Percentiles rank a stretch among this genome's conserved stretches.
Evolutionary conservation across 768 basidiomycete genomes (phyloP).

Genomic region (Galerina sulciceps): DNA sequence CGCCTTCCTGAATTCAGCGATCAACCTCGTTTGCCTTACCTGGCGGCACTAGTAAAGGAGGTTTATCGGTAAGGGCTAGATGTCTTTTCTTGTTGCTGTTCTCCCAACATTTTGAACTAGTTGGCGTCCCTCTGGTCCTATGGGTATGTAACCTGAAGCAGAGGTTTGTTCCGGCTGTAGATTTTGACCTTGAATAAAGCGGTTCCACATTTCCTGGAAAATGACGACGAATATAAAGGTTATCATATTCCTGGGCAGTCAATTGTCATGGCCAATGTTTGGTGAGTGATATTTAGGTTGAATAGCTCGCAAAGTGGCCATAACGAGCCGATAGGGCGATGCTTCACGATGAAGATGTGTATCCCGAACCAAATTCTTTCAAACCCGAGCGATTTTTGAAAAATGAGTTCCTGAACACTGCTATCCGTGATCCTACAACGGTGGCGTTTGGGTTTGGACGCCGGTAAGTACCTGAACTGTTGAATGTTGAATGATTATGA

Average conservation of each 20-base stretch:
- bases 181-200: constrained; percentile 18
- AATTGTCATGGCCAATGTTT: constrained; percentile 36
- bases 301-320: background rate
- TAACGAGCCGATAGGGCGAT: constrained; percentile 28
- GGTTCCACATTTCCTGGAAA: constrained; percentile 35
- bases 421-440: constrained; percentile 37
- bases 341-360: constrained; percentile 30
- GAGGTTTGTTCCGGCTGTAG: background rate
- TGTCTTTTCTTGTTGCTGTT: background rate
- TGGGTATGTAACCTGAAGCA: constrained; percentile 22
- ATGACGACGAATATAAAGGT: constrained; percentile 50
- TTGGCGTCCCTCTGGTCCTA: constrained; percentile 32
- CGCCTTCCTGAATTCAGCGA: constrained; percentile 45
- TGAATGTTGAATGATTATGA: background rate
- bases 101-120: constrained; percentile 6
- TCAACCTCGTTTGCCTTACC: constrained; percentile 38
- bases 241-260: constrained; percentile 49
- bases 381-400: constrained; percentile 48
- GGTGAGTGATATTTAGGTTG: constrained; percentile 21
- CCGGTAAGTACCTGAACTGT: constrained; percentile 20
- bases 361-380: constrained; percentile 36
- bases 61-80: constrained; percentile 23
- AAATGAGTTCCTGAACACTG: constrained; percentile 35
- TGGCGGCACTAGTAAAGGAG: constrained; percentile 41
- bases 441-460: constrained; percentile 43